Evolutionary conservation across 2,329 filamentous ascomycete species (phyloP).

Genomic region (Taxawa tesnikishii): DNA sequence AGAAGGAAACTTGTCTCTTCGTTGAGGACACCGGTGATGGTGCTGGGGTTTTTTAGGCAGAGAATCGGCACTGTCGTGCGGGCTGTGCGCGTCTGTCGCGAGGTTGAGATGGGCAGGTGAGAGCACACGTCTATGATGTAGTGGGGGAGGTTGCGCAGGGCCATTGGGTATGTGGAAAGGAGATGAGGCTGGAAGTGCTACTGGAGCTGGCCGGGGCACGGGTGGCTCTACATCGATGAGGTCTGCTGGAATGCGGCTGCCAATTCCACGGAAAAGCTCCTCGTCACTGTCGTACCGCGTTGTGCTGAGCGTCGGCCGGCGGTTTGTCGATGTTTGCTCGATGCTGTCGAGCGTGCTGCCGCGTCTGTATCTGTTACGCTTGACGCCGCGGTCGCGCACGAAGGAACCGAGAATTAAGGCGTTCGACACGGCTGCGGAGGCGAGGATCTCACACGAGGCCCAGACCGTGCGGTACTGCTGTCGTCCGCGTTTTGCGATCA

Average conservation of each 20-base stretch:
- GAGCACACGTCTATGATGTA: too few relatives aligned
- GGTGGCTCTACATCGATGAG: constrained; percentile 23
- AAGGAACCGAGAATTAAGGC: constrained; percentile 85
- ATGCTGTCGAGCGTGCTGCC: constrained; percentile 39
- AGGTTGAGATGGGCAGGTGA: too few relatives aligned
- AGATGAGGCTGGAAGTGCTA: constrained; percentile 27
- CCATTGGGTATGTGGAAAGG: too few relatives aligned
- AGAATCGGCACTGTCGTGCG: constrained; percentile 6
- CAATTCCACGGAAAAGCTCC: constrained; percentile 71
- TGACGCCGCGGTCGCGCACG: constrained; percentile 76
- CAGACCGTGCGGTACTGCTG: constrained; percentile 84
- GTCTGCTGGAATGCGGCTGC: constrained; percentile 50
- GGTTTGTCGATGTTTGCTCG: constrained; percentile 40
- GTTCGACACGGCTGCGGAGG: constrained; percentile 78
- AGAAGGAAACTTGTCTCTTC: constrained; percentile 52
- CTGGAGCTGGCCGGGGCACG: constrained; percentile 24
- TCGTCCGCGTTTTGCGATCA: constrained; percentile 55
- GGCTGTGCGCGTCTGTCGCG: too few relatives aligned
- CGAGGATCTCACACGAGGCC: constrained; percentile 81
- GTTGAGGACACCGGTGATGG: constrained; percentile 11
- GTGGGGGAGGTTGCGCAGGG: too few relatives aligned
- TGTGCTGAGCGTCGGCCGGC: constrained; percentile 46
- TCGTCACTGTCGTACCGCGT: constrained; percentile 73
- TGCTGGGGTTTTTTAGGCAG: not conserved
- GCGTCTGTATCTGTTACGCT: constrained; percentile 71